A percentile compares a stretch with the other conserved stretches of the same genome.
These are phyloP conservation scores for Tillandsia fasciculata DNA, from an alignment of 176 grass and related monocot species.

Conservation along the genomic window DNA sequence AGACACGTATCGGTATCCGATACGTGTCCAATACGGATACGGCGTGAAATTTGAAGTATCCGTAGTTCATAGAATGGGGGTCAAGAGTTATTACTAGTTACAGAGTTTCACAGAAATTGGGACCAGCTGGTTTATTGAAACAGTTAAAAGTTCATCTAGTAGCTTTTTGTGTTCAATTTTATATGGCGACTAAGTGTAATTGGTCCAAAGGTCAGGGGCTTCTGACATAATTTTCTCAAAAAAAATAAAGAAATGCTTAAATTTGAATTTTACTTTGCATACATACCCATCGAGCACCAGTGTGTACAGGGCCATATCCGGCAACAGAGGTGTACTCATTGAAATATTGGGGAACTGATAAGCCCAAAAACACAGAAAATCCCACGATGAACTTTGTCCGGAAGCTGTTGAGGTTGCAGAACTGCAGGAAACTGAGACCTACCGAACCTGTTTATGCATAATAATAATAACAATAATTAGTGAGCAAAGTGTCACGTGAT, in stretches of 20 bases:
- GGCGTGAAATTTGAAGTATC: too few species aligned
- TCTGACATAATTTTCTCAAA: neutral
- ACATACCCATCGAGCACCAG: conserved; percentile 74
- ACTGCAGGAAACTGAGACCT: conserved; percentile 68
- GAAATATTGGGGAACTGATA: conserved; percentile 92
- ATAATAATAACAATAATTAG: neutral
- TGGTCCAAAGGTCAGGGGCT: too few species aligned
- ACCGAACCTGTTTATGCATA: conserved; percentile 54
- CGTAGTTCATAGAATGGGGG: too few species aligned
- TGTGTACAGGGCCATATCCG: conserved; percentile 75
- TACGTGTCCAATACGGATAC: too few species aligned
- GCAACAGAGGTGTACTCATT: conserved; percentile 81
- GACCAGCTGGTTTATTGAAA: too few species aligned
- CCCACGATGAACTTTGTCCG: conserved; percentile 78
- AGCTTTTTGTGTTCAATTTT: too few species aligned
- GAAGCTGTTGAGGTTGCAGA: conserved; percentile 90
- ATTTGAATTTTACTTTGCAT: neutral
- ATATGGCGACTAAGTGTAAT: too few species aligned
- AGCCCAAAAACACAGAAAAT: conserved; percentile 84
- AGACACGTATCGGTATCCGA: too few species aligned
- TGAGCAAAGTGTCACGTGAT: neutral
- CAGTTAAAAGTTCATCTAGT: too few species aligned
- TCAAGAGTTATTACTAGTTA: too few species aligned
- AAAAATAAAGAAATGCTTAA: neutral
- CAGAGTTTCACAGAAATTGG: too few species aligned